A percentile compares a stretch with the other conserved stretches of the same genome.
These are phyloP conservation scores for Tylopilus cervinicoccineus DNA, from an alignment of 768 basidiomycete species.

Conservation along the genomic window DNA sequence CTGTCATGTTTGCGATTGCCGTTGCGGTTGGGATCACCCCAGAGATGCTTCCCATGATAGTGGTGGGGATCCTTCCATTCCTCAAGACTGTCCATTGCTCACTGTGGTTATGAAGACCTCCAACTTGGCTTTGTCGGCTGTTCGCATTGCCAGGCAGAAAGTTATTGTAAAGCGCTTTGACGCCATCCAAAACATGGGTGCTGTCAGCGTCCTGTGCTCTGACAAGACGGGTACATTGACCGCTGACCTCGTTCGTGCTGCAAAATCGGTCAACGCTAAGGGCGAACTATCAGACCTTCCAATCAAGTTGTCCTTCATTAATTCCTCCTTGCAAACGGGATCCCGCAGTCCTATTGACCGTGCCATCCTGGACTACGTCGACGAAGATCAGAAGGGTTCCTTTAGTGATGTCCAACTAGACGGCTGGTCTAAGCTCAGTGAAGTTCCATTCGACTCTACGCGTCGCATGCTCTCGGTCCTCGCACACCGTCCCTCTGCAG, in stretches of 20 bases:
- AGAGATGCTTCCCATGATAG: constrained; percentile 34
- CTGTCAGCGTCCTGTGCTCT: constrained; percentile 50
- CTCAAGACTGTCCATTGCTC: not conserved
- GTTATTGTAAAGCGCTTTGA: constrained; percentile 63
- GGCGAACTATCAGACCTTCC: constrained; percentile 25
- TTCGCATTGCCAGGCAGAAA: constrained; percentile 51
- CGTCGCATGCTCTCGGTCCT: constrained; percentile 35
- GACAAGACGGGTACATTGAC: constrained; percentile 68
- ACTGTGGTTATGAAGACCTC: constrained; percentile 47
- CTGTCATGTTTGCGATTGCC: constrained; percentile 31
- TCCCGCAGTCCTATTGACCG: constrained; percentile 35
- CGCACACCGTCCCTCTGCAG: constrained; percentile 22
- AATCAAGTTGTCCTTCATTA: constrained; percentile 28
- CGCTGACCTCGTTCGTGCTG: constrained; percentile 35
- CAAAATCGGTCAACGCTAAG: constrained; percentile 21
- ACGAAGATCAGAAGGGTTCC: constrained; percentile 11
- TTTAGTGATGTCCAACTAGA: constrained; percentile 8
- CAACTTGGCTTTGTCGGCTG: constrained; percentile 55
- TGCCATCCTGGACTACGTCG: constrained; percentile 29
- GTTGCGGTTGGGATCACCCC: constrained; percentile 31
- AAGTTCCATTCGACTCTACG: constrained; percentile 35
- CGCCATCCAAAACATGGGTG: constrained; percentile 59
- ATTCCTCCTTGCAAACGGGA: constrained; percentile 32
- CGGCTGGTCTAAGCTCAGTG: constrained; percentile 29
- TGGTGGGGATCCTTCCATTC: constrained; percentile 15